Evolutionary conservation across 176 grass and related monocot genomes (phyloP), one percentile per base, ranked within the genome.

Genomic region (Oropetium thomaeum): DNA sequence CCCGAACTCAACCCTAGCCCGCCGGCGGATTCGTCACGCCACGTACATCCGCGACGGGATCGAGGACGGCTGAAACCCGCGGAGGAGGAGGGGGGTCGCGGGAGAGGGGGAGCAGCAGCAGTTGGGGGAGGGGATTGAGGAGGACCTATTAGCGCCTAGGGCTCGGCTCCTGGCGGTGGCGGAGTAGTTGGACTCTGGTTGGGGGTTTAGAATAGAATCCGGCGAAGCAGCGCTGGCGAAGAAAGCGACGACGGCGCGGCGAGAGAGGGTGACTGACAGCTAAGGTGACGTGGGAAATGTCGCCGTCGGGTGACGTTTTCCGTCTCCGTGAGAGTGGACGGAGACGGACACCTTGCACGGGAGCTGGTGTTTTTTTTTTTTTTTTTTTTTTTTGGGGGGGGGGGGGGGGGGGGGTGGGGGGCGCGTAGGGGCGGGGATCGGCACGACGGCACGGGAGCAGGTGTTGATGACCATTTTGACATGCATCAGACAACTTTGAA

Each of bases 191-290:
- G 17, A 7, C 45, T 22, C 49, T 22, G 7, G 49, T 6, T 22
- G 49, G 63, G 78, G 84, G 71, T 86, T 86, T 86, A 76, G 84
- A 86, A 81, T 86, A 63, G 71, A 81, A 65, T 76, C 71, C 16
- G 44, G 14, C 20, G 65, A 61, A 58, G 67, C 47, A 41, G 33
- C 14, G 45, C 45, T 31, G 30, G n/a, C 26, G 62, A 78, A 66
- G 75, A 67, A 66, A 78, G 73, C 58, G 58, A 62, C 7, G 35
- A 60, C 12, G 27, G 32, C 12, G 27, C 30, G 11, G 30, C 43
- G 51, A 22, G 17, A n/a, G n/a, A n/a, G n/a, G 51, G 51, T 22
- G 7, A 20, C 28, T 29, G 67, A 17, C 39, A 28, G 65, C 22
- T 15, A 10, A 20, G 29, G 38, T 20, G 14, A 51, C 27, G 38